Conservation (phyloP, 345 rosid species). For the Diplotaxis tenuifolia region DNA sequence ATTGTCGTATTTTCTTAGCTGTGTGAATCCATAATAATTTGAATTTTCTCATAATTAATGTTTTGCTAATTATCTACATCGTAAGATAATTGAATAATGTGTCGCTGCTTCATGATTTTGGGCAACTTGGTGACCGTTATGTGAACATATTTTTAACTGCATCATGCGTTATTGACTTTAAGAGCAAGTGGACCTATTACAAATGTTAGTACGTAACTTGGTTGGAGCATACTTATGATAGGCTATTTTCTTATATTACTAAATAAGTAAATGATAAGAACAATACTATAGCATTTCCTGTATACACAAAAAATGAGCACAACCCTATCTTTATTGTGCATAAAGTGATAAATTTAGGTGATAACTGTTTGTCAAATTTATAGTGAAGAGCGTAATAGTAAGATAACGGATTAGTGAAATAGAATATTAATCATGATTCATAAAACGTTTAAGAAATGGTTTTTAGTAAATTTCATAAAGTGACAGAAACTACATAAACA, state of each 20-base stretch:
- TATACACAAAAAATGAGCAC: neutral
- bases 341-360: neutral
- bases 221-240: neutral
- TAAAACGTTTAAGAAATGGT: neutral
- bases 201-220: neutral
- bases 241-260: neutral
- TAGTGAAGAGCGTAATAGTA: neutral
- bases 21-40: slow-evolving; percentile 8
- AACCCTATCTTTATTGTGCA: neutral
- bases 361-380: neutral
- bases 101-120: slow-evolving; percentile 20
- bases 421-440: neutral
- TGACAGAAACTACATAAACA: neutral
- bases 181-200: neutral
- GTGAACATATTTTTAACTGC: slow-evolving; percentile 30
- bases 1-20: slow-evolving; percentile 24
- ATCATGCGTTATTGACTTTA: slow-evolving; percentile 20
- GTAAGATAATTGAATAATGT: slow-evolving; percentile 20
- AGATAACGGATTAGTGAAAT: neutral
- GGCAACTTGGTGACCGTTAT: slow-evolving; percentile 24
- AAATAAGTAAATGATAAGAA: too few relatives aligned
- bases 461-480: neutral
- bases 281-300: too few relatives aligned
- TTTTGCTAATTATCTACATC: slow-evolving; percentile 25
- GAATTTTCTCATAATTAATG: slow-evolving; percentile 3